phyloP scores from a whole-genome alignment of 345 rosid genomes.

The Lepidium sativum region DNA sequence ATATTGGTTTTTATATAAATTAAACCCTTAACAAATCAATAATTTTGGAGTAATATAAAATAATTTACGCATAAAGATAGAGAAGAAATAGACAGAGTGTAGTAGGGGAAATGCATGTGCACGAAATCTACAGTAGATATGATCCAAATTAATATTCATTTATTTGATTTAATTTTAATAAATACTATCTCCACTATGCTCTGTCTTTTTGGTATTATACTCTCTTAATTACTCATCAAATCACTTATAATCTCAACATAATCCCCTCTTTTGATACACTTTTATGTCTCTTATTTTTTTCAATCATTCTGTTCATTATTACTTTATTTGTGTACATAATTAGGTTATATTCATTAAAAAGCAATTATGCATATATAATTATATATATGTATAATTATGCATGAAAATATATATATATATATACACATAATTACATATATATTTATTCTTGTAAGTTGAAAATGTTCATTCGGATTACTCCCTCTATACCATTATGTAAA shows the following conservation, averaged over 20 bases:
- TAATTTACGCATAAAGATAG: slow-evolving; percentile 18
- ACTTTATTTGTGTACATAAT: not conserved
- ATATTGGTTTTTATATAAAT: not conserved
- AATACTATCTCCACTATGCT: slow-evolving; percentile 49
- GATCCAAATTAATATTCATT: slow-evolving; percentile 9
- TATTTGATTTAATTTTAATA: not conserved
- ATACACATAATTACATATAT: no score
- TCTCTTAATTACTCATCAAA: slow-evolving; percentile 38
- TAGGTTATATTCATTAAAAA: not conserved
- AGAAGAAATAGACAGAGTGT: slow-evolving; percentile 21
- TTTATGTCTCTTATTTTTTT: slow-evolving; percentile 15
- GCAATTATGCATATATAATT: not conserved
- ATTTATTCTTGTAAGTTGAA: not conserved
- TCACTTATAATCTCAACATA: slow-evolving; percentile 40
- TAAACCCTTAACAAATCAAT: slow-evolving; percentile 19
- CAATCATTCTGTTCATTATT: not conserved
- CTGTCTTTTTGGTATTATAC: slow-evolving; percentile 34
- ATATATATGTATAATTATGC: no score
- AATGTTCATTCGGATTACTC: no score
- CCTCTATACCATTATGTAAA: no score
- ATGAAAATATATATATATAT: no score
- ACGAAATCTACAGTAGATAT: slow-evolving; percentile 64
- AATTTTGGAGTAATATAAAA: slow-evolving; percentile 15
- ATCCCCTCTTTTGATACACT: slow-evolving; percentile 29
- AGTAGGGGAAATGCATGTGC: slow-evolving; percentile 51